Percentiles rank a stretch among this genome's conserved stretches.
phyloP scores from a whole-genome alignment of 2,329 filamentous ascomycete genomes.

The Epichloe elymi region DNA sequence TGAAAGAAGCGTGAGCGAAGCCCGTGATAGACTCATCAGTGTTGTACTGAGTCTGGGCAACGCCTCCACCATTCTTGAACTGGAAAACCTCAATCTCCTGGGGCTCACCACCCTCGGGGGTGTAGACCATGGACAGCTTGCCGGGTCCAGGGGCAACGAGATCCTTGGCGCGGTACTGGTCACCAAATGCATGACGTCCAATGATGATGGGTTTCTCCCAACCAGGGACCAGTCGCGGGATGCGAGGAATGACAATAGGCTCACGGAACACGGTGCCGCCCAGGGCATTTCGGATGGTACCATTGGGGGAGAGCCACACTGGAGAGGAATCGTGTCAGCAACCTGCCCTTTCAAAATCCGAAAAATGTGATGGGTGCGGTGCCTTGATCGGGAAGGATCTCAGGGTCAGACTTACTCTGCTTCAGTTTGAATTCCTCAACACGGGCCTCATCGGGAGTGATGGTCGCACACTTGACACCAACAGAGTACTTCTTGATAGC shows the following conservation, averaged over 20 bases:
- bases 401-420: constrained; percentile 58
- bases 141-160: constrained; percentile 68
- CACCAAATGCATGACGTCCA: constrained; percentile 93
- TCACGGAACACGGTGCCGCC: constrained; percentile 98
- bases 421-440: constrained; percentile 98
- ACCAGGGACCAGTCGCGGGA: constrained; percentile 86
- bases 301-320: constrained; percentile 99
- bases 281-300: constrained; percentile 62
- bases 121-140: constrained; percentile 90
- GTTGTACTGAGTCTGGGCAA: constrained; percentile 96
- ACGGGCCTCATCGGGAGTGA: constrained; percentile 92
- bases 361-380: not conserved
- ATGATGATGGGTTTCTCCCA: constrained; percentile 99
- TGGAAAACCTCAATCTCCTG: constrained; percentile 83
- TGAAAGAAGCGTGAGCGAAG: constrained; percentile 94
- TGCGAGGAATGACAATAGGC: constrained; percentile 88
- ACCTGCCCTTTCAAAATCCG: not conserved
- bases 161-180: constrained; percentile 97
- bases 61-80: constrained; percentile 74
- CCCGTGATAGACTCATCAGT: constrained; percentile 89
- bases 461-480: constrained; percentile 98
- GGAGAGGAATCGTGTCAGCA: constrained; percentile 19
- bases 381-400: not conserved
- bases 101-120: constrained; percentile 67
- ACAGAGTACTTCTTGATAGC: constrained; percentile 99